phyloP scores from a whole-genome alignment of 371 early-diverging fungal genomes.

The Mucor racemosus region DNA sequence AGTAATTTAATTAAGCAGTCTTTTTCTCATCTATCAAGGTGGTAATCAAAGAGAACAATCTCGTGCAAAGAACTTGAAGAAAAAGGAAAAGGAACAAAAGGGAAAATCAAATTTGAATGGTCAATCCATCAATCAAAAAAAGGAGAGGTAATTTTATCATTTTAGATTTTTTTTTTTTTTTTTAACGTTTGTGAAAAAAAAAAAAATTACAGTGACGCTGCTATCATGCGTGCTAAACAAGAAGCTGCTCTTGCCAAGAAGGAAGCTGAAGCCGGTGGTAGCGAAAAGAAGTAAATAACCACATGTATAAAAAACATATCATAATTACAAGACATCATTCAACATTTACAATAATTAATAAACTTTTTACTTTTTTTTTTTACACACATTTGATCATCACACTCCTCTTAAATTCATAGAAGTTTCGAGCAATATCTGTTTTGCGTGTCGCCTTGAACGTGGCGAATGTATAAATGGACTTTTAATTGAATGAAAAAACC shows the following conservation, averaged over 20 bases:
- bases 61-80: conserved; percentile 59
- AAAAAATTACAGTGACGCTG: conserved; percentile 53
- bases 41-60: conserved; percentile 66
- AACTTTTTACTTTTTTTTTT: background rate
- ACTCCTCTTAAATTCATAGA: conserved; percentile 1
- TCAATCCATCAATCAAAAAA: conserved; percentile 51
- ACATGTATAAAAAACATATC: background rate
- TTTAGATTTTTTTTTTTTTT: background rate
- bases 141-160: conserved; percentile 48
- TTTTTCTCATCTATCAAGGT: conserved; percentile 31
- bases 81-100: conserved; percentile 47
- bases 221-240: conserved; percentile 64
- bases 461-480: background rate
- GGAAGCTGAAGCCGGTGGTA: too few species aligned
- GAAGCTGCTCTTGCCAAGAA: conserved; percentile 55
- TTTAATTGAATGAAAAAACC: background rate
- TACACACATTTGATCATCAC: background rate
- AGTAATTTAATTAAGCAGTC: background rate
- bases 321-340: background rate
- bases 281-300: conserved; percentile 7
- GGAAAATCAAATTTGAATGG: conserved; percentile 47
- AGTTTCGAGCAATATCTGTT: background rate
- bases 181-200: background rate
- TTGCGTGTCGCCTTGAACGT: too few species aligned
- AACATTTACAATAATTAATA: background rate